These are phyloP conservation scores for Trichosporon coremiiforme DNA, from an alignment of 1,284 basidiomycete species.

Conservation along the genomic window DNA sequence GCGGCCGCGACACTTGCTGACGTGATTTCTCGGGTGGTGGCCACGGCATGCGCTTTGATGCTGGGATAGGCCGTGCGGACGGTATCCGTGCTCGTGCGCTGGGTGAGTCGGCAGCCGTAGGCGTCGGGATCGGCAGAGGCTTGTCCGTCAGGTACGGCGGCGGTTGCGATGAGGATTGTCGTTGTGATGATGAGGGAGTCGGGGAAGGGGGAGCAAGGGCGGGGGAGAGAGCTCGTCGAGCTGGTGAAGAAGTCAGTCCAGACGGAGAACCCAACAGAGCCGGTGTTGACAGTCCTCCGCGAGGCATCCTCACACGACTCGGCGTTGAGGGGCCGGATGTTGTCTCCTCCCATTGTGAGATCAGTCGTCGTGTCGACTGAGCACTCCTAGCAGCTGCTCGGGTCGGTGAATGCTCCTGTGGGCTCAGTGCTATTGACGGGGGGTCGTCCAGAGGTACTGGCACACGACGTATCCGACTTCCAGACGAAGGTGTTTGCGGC, in stretches of 20 bases:
- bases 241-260: not conserved
- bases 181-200: conserved; percentile 1
- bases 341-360: conserved; percentile 49
- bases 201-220: not conserved
- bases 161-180: conserved; percentile 8
- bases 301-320: conserved; percentile 14
- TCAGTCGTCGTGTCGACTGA: conserved; percentile 41
- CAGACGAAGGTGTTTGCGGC: conserved; percentile 35
- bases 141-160: conserved; percentile 43
- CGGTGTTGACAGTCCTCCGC: not conserved
- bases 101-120: conserved; percentile 19
- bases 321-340: conserved; percentile 8
- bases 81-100: conserved; percentile 17
- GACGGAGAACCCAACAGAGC: conserved; percentile 11
- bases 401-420: conserved; percentile 22
- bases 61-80: conserved; percentile 31
- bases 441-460: conserved; percentile 27
- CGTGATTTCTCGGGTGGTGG: conserved; percentile 17
- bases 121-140: conserved; percentile 46
- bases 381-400: conserved; percentile 33
- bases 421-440: conserved; percentile 6
- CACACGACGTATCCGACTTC: conserved; percentile 28
- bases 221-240: not conserved
- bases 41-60: conserved; percentile 28
- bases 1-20: conserved; percentile 22